These are phyloP conservation scores for Ophiostoma piceae DNA, from an alignment of 2,329 filamentous ascomycete genomes.

Conservation along the genomic window DNA sequence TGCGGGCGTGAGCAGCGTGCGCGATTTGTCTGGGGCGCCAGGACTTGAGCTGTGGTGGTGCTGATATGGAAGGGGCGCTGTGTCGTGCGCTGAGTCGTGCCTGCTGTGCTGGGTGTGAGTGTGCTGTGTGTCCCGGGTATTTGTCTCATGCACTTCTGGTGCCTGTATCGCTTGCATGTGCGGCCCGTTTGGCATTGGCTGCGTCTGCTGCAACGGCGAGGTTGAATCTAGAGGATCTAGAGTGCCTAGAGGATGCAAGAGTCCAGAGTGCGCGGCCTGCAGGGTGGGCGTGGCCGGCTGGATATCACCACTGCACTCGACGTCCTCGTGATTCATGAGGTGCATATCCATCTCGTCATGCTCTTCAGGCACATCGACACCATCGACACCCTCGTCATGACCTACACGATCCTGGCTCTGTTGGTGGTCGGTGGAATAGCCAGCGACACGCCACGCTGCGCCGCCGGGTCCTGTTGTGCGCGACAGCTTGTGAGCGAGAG, in stretches of 20 bases:
- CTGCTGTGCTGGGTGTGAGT: neutral
- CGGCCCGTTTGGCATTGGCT: neutral
- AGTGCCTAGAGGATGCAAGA: neutral
- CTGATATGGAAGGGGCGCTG: neutral
- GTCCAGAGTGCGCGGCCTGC: neutral
- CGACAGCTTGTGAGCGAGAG: slow-evolving; percentile 20
- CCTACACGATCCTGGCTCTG: neutral
- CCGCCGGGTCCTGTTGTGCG: slow-evolving; percentile 21
- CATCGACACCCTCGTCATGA: no score
- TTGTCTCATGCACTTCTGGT: neutral
- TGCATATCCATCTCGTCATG: slow-evolving; percentile 6
- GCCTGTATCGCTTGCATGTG: slow-evolving; percentile 3
- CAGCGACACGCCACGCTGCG: slow-evolving; percentile 33
- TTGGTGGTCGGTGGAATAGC: slow-evolving; percentile 19
- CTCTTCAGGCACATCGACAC: neutral
- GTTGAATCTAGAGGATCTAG: slow-evolving; percentile 1
- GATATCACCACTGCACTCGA: neutral
- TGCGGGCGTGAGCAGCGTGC: slow-evolving; percentile 19
- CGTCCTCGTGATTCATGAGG: neutral
- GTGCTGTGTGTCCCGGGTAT: neutral
- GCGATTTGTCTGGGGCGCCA: slow-evolving; percentile 25
- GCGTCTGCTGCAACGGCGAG: slow-evolving; percentile 13
- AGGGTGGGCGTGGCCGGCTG: neutral
- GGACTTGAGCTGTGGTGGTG: neutral
- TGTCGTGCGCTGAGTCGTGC: neutral